Conservation (phyloP, 179 eudicot species). For the Kewa caespitosa region DNA sequence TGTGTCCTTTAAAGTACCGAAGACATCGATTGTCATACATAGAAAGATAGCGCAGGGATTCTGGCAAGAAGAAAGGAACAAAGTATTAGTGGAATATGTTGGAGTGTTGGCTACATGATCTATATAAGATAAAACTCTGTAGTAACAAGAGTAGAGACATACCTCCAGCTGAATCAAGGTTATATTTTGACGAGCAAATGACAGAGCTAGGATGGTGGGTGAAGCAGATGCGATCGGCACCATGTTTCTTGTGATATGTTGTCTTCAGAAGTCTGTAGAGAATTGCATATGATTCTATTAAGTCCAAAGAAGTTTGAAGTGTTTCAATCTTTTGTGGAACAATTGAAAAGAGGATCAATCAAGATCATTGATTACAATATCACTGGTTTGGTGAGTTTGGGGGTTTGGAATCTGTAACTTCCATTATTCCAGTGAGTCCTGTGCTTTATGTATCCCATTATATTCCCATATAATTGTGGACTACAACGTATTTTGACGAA, state of each 20-base stretch:
- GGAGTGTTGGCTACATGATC: neutral
- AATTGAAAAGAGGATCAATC: neutral
- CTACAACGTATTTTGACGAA: too few species aligned
- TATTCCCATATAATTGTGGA: neutral
- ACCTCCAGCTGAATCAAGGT: slow-evolving; percentile 77
- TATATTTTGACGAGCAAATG: slow-evolving; percentile 80
- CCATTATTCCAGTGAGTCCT: neutral
- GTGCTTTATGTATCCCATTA: neutral
- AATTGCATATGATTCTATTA: neutral
- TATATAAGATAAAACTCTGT: neutral
- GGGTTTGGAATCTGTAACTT: neutral
- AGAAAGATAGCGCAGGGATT: slow-evolving; percentile 85
- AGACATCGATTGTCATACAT: slow-evolving; percentile 94
- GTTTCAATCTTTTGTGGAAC: neutral
- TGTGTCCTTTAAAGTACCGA: slow-evolving; percentile 96
- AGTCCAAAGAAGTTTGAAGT: neutral
- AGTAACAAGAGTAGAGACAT: slow-evolving; percentile 10
- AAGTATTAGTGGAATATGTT: neutral
- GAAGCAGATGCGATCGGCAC: slow-evolving; percentile 94
- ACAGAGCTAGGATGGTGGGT: slow-evolving; percentile 91
- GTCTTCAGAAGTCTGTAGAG: slow-evolving; percentile 81
- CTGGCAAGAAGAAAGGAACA: slow-evolving; percentile 39
- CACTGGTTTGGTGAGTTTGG: neutral
- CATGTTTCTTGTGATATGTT: slow-evolving; percentile 88
- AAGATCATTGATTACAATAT: neutral